Conservation (phyloP, 2,329 filamentous ascomycete genomes). For the Arthrobotrys musiformis region DNA sequence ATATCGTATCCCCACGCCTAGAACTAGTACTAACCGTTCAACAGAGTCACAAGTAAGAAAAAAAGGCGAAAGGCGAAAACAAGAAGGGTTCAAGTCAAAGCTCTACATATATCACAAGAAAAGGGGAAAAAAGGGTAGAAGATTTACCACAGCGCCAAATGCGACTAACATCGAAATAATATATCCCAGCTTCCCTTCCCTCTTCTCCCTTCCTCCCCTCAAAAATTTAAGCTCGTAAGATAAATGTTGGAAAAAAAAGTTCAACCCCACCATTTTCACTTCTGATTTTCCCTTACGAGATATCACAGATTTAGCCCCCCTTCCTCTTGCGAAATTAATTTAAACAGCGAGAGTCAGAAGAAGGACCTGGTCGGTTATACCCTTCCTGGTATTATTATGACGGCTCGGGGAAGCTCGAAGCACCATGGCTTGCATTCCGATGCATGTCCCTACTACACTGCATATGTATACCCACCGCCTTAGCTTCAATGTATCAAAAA, state of each 20-base stretch:
- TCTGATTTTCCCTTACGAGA: slow-evolving; percentile 14
- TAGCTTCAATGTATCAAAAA: no score
- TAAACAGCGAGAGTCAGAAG: no score
- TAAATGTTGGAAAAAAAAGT: neutral
- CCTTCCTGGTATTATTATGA: slow-evolving; percentile 28
- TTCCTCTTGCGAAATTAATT: slow-evolving; percentile 3
- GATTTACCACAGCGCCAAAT: slow-evolving; percentile 49
- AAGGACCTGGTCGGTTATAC: slow-evolving; percentile 5
- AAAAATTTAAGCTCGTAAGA: no score
- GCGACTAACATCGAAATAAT: slow-evolving; percentile 27
- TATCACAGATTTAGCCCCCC: neutral
- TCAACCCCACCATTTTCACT: slow-evolving; percentile 4
- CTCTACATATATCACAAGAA: no score
- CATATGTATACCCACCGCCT: slow-evolving; percentile 28
- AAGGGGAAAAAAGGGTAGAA: neutral
- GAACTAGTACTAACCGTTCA: neutral
- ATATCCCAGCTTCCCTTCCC: slow-evolving; percentile 18
- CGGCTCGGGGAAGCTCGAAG: slow-evolving; percentile 53
- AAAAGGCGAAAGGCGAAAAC: neutral
- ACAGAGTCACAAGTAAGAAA: slow-evolving; percentile 3
- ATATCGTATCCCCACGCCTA: slow-evolving; percentile 6
- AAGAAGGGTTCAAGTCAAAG: slow-evolving; percentile 2
- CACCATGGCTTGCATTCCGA: slow-evolving; percentile 54
- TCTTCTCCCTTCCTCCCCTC: neutral
- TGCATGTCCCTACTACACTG: slow-evolving; percentile 46